Conservation (phyloP, 2,329 filamentous ascomycete genomes). For the Didymella keratinophila region DNA sequence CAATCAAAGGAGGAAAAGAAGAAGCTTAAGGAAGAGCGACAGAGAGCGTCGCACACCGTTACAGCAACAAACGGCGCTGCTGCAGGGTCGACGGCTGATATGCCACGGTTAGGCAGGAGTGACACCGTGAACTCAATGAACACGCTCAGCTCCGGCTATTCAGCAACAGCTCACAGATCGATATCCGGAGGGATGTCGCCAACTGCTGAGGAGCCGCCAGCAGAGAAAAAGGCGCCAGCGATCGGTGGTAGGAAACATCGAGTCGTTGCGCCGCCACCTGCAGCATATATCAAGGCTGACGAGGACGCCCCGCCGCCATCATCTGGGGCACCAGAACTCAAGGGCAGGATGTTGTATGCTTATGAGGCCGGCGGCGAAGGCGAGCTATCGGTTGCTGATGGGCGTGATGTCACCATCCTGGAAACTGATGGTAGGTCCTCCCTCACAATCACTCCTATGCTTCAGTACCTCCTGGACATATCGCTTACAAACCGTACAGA, state of each 20-base stretch:
- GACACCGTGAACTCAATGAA: constrained; percentile 87
- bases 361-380: constrained; percentile 84
- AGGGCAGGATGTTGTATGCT: constrained; percentile 86
- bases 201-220: constrained; percentile 58
- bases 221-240: constrained; percentile 45
- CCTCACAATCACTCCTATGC: constrained; percentile 26
- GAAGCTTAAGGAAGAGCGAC: constrained; percentile 85
- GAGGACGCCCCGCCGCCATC: constrained; percentile 51
- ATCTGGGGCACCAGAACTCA: constrained; percentile 61
- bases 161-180: constrained; percentile 78
- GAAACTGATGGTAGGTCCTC: constrained; percentile 82
- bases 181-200: constrained; percentile 67
- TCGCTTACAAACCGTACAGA: constrained; percentile 62
- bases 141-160: constrained; percentile 82
- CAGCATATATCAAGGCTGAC: constrained; percentile 77
- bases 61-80: constrained; percentile 55
- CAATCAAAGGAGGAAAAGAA: constrained; percentile 94
- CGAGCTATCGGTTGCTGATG: constrained; percentile 82
- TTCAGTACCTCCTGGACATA: constrained; percentile 24
- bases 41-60: constrained; percentile 74
- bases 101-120: constrained; percentile 74
- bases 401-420: constrained; percentile 76
- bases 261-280: constrained; percentile 85
- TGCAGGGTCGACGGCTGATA: constrained; percentile 64
- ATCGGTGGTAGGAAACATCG: constrained; percentile 64